phyloP scores from a whole-genome alignment of 2,329 filamentous ascomycete genomes.

The Diatrype stigma region DNA sequence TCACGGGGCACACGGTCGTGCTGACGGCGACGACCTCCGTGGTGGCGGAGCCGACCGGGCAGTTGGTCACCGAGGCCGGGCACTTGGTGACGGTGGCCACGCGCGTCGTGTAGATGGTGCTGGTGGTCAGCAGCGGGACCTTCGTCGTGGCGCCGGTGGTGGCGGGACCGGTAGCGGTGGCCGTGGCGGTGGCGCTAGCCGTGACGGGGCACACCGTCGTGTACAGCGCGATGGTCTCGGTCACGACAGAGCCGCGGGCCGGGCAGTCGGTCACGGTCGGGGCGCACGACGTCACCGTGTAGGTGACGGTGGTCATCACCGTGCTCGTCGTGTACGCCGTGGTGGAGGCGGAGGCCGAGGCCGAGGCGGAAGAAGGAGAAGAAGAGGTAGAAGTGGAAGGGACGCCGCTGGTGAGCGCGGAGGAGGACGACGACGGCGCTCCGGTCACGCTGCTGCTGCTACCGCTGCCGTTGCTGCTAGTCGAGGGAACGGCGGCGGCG shows the following conservation, averaged over 20 bases:
- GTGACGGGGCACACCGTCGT: slow-evolving; percentile 39
- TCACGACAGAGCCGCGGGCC: slow-evolving; percentile 30
- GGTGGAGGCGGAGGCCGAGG: slow-evolving; percentile 8
- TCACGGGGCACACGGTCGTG: slow-evolving; percentile 29
- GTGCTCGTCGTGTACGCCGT: slow-evolving; percentile 23
- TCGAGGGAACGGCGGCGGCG: slow-evolving; percentile 1
- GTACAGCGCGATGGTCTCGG: slow-evolving; percentile 37
- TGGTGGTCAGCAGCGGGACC: slow-evolving; percentile 7
- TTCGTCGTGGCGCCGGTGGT: slow-evolving; percentile 5
- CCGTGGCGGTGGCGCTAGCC: too few species aligned
- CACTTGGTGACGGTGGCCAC: slow-evolving; percentile 55
- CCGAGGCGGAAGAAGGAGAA: slow-evolving; percentile 4
- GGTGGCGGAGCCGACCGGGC: slow-evolving; percentile 31
- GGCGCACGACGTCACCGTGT: slow-evolving; percentile 26
- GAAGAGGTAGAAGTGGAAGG: not conserved
- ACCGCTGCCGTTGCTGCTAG: not conserved
- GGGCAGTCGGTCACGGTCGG: slow-evolving; percentile 34
- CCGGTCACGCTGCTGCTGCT: not conserved
- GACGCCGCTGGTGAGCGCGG: slow-evolving; percentile 1
- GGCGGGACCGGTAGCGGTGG: too few species aligned
- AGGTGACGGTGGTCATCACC: slow-evolving; percentile 21
- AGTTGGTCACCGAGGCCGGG: slow-evolving; percentile 47
- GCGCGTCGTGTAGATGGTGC: slow-evolving; percentile 40
- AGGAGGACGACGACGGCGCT: slow-evolving; percentile 1
- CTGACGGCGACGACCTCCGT: slow-evolving; percentile 28